phyloP scores from a whole-genome alignment of 192 early-diverging fungal species.

The Allomyces javanicus region DNA sequence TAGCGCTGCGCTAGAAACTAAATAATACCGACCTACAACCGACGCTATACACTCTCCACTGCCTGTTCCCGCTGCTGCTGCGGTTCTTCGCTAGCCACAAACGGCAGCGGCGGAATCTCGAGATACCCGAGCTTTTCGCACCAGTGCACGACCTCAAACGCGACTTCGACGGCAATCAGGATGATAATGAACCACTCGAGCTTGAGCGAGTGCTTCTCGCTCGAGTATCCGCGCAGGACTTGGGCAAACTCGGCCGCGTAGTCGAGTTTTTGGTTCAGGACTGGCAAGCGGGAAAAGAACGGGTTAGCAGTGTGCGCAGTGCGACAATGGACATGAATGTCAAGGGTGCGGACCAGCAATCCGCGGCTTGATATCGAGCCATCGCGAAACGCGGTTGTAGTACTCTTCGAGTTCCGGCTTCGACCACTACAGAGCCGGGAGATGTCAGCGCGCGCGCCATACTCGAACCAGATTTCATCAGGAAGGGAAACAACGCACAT shows the following conservation, averaged over 20 bases:
- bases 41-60: not conserved
- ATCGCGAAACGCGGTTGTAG: constrained; percentile 23
- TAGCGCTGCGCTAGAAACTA: not conserved
- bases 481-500: too few species aligned
- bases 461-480: too few species aligned
- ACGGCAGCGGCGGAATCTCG: not conserved
- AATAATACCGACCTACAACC: not conserved
- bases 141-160: not conserved
- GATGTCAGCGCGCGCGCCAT: too few species aligned
- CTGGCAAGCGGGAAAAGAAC: not conserved
- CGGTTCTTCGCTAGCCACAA: not conserved
- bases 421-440: constrained; percentile 17
- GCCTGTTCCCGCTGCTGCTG: not conserved
- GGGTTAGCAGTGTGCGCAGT: not conserved
- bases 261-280: constrained; percentile 44
- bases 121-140: not conserved
- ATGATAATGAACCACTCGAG: constrained; percentile 17
- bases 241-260: constrained; percentile 42
- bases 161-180: not conserved
- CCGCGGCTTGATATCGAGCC: constrained; percentile 30
- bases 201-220: constrained; percentile 25
- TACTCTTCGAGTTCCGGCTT: constrained; percentile 23
- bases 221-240: constrained; percentile 26
- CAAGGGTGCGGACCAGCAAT: constrained; percentile 7
- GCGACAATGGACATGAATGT: too few species aligned